phyloP scores from a whole-genome alignment of 2,329 filamentous ascomycete species.

The Venturia effusa region DNA sequence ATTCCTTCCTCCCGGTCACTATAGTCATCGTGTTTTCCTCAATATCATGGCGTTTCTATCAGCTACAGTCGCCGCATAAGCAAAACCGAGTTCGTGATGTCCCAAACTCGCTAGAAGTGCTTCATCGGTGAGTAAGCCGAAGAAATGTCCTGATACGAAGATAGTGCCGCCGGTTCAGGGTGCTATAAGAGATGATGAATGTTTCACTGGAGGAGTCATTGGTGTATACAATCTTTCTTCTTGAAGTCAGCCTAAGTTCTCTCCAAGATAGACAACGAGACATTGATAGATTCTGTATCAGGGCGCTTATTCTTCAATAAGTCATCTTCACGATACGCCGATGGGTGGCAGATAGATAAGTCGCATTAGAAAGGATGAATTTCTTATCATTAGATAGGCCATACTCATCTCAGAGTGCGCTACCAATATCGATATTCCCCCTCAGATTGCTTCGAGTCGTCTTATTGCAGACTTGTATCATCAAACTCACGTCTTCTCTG shows the following conservation, averaged over 20 bases:
- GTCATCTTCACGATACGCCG: neutral
- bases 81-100: neutral
- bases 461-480: neutral
- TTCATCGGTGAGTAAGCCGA: neutral
- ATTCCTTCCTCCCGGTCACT: neutral
- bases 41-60: neutral
- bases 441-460: neutral
- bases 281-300: no score
- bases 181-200: slow-evolving; percentile 9
- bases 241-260: no score
- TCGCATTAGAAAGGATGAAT: neutral
- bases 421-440: neutral
- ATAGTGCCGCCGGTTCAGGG: neutral
- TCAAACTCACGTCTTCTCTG: neutral
- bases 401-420: neutral
- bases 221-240: neutral
- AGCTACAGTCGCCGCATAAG: neutral
- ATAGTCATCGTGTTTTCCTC: neutral
- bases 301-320: slow-evolving; percentile 10
- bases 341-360: slow-evolving; percentile 9
- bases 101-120: neutral
- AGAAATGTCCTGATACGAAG: slow-evolving; percentile 5
- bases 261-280: no score
- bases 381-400: neutral
- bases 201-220: slow-evolving; percentile 8